Conservation (phyloP, 2,329 filamentous ascomycete genomes). For the Parafenestella ontariensis region DNA sequence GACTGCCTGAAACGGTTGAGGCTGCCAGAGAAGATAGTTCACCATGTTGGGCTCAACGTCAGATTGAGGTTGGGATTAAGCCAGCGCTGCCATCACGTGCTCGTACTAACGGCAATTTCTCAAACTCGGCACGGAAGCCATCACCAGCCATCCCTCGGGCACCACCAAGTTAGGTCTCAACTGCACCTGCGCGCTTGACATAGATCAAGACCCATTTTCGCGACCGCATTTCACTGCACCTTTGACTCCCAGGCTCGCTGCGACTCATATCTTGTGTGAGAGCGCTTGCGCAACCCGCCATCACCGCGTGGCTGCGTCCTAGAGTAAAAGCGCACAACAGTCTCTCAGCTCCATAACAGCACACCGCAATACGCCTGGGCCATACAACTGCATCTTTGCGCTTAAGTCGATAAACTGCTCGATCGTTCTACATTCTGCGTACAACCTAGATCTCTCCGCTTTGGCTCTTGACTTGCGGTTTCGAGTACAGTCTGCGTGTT, state of each 20-base stretch:
- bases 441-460: slow-evolving; percentile 36
- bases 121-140: slow-evolving; percentile 20
- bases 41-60: too few relatives aligned
- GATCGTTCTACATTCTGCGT: slow-evolving; percentile 30
- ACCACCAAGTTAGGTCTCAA: slow-evolving; percentile 20
- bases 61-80: too few relatives aligned
- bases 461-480: slow-evolving; percentile 31
- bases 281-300: slow-evolving; percentile 27
- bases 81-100: slow-evolving; percentile 30
- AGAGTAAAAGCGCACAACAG: slow-evolving; percentile 30
- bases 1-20: too few relatives aligned
- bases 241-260: slow-evolving; percentile 30
- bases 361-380: slow-evolving; percentile 18
- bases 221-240: slow-evolving; percentile 25
- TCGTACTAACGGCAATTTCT: slow-evolving; percentile 11
- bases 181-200: slow-evolving; percentile 21
- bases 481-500: slow-evolving; percentile 36
- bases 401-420: slow-evolving; percentile 28
- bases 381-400: slow-evolving; percentile 27
- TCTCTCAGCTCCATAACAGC: slow-evolving; percentile 30
- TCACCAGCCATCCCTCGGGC: slow-evolving; percentile 9
- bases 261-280: slow-evolving; percentile 25
- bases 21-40: too few relatives aligned
- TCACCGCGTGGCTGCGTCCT: slow-evolving; percentile 31
- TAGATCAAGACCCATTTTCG: slow-evolving; percentile 26